Base-by-base conservation (phyloP, 345 rosid genomes). In the Corchorus olitorius region DNA sequence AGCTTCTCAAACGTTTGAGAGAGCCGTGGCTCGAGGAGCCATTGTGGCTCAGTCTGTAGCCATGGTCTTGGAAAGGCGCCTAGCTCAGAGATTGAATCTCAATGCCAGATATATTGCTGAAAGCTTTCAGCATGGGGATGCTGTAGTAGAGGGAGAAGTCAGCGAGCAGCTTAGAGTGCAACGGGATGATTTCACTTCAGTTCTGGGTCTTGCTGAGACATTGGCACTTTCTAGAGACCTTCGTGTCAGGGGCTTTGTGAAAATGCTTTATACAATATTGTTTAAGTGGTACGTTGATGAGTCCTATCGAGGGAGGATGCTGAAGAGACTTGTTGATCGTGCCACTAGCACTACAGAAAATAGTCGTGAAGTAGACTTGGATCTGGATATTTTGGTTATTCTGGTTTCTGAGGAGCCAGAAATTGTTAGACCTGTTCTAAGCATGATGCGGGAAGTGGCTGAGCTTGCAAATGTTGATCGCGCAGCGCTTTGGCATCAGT, bases 131-230 rank as follows among this genome's bases (percentile, higher is more conserved):
- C 87, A 72, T 76, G 48, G 76, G 65, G 97, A 92, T 86, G 88
- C 87, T 73, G 79, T 82, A 37, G 66, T 74, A 16, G 97, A 88
- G 82, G 96, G 84, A 73, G 98, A 91, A 76, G 84, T 88, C 74
- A 74, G 72, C 79, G 89, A 91, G 73, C 96, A 94, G 77, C 84
- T 82, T 69, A 83, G 83, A 70, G 85, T 81, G 73, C 94, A 87
- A 77, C 82, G 77, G 13, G 91, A 87, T 79, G 99, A 97, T 85
- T 92, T 92, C 76, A 81, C 87, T 76, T 86, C 85, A 65, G 76
- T 94, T 79, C 94, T 94, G 78, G 89, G 92, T 84, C 98, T 97
- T 77, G 99, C 94, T 11, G 99, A 97, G 92, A 88, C 95, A 48
- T 84, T 97, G 88, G 84, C 92, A 39, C 89, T 87, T 76, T 90